Conservation (phyloP, 805 yeast genomes). For the Wickerhamomyces chambardii region DNA sequence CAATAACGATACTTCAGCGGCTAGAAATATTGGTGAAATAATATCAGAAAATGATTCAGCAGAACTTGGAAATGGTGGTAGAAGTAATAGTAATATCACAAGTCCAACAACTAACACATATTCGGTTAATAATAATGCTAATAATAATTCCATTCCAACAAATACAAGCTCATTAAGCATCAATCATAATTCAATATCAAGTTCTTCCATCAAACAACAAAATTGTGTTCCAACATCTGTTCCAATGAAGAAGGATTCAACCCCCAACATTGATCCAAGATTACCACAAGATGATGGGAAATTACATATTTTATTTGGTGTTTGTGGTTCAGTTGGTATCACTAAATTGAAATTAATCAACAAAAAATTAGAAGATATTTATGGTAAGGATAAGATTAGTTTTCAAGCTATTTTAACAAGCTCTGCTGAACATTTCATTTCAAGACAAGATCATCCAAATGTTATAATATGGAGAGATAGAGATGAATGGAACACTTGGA, state of each 20-base stretch:
- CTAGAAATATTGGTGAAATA: slow-evolving; percentile 7
- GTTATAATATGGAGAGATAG: slow-evolving; percentile 87
- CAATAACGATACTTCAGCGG: slow-evolving; percentile 6
- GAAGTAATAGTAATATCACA: too few relatives aligned
- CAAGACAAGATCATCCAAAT: slow-evolving; percentile 46
- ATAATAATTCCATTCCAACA: background rate
- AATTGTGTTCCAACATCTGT: background rate
- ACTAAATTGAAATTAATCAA: slow-evolving; percentile 72
- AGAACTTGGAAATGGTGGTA: too few relatives aligned
- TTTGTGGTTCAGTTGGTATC: slow-evolving; percentile 84
- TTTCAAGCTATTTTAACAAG: slow-evolving; percentile 83
- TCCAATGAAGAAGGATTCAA: slow-evolving; percentile 28
- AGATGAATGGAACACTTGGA: slow-evolving; percentile 95
- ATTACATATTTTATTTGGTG: slow-evolving; percentile 76
- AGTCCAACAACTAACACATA: background rate
- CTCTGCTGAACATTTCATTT: slow-evolving; percentile 74
- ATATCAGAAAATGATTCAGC: too few relatives aligned
- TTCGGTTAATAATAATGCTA: background rate
- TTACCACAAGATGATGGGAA: slow-evolving; percentile 80
- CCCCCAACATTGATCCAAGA: slow-evolving; percentile 49
- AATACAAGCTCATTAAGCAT: background rate
- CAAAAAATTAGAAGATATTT: slow-evolving; percentile 72
- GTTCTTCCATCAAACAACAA: slow-evolving; percentile 7
- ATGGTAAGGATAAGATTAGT: slow-evolving; percentile 63
- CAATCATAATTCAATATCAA: background rate